phyloP scores from a whole-genome alignment of 2,329 filamentous ascomycete genomes.

The Ceratocystiopsis brevicomis region DNA sequence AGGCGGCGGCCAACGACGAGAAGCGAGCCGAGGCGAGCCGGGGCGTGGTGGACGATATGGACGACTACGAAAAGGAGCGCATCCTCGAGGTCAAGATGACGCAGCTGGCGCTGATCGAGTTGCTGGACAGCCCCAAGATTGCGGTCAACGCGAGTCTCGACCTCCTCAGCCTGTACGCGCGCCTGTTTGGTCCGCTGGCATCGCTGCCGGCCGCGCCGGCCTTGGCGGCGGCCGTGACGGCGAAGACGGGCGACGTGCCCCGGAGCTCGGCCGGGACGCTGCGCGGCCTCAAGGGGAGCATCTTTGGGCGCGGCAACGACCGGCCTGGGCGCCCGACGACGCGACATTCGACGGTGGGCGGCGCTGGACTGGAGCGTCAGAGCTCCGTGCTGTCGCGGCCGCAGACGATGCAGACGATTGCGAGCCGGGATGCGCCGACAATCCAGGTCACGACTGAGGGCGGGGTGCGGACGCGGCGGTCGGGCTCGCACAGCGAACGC shows the following conservation, averaged over 20 bases:
- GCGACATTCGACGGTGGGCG: conserved; percentile 18
- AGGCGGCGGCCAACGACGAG: conserved; percentile 15
- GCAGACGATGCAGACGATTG: conserved; percentile 25
- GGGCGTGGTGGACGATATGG: conserved; percentile 60
- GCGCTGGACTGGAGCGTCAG: conserved; percentile 17
- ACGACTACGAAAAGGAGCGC: conserved; percentile 63
- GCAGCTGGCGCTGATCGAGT: conserved; percentile 65
- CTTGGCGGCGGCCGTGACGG: conserved; percentile 9
- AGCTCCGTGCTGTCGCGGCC: conserved; percentile 16
- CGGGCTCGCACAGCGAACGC: conserved; percentile 12
- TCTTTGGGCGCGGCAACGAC: conserved; percentile 48
- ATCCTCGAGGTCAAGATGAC: conserved; percentile 95
- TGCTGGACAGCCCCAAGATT: conserved; percentile 63
- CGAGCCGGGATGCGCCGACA: conserved; percentile 35
- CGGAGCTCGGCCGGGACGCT: conserved; percentile 54
- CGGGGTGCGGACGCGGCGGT: conserved; percentile 19
- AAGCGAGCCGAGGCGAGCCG: conserved; percentile 11
- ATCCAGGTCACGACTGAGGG: conserved; percentile 59
- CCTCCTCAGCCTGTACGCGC: conserved; percentile 60
- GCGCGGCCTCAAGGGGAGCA: conserved; percentile 51
- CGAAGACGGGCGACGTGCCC: conserved; percentile 28
- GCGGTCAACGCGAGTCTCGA: conserved; percentile 82
- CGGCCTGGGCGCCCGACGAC: conserved; percentile 23
- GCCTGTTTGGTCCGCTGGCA: conserved; percentile 52
- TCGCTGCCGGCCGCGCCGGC: conserved; percentile 18